These are phyloP conservation scores for Penicillium lividum DNA, from an alignment of 495 filamentous ascomycete species.

Conservation along the genomic window DNA sequence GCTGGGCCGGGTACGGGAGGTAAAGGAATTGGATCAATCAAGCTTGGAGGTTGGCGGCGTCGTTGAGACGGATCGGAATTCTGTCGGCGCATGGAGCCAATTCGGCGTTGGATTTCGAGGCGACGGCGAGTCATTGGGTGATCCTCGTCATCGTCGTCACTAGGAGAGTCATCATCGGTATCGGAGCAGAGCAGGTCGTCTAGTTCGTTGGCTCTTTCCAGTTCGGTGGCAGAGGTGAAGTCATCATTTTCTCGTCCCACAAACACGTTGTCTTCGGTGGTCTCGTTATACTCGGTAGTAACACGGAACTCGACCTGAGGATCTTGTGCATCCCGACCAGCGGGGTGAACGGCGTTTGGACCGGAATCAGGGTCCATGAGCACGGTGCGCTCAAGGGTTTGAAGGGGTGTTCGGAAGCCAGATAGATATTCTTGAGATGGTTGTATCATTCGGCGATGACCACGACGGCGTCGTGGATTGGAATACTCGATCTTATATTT, in stretches of 20 bases:
- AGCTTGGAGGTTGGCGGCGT: constrained; percentile 29
- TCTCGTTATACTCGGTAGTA: constrained; percentile 52
- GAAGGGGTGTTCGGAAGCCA: constrained; percentile 38
- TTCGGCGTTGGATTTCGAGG: constrained; percentile 29
- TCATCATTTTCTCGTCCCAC: constrained; percentile 31
- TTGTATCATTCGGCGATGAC: constrained; percentile 32
- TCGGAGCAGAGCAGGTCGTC: constrained; percentile 47
- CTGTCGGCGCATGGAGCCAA: constrained; percentile 27
- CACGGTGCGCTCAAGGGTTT: constrained; percentile 31
- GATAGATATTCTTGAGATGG: constrained; percentile 47
- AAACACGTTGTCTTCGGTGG: constrained; percentile 37
- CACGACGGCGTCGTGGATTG: constrained; percentile 29
- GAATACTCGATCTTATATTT: constrained; percentile 74
- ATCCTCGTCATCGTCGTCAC: constrained; percentile 35
- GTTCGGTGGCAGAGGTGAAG: constrained; percentile 24
- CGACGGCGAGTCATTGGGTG: constrained; percentile 28
- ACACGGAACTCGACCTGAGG: constrained; percentile 46
- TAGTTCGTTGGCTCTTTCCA: constrained; percentile 29
- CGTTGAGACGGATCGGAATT: constrained; percentile 21
- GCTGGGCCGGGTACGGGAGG: constrained; percentile 6
- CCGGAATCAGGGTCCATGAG: constrained; percentile 28
- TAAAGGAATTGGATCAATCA: constrained; percentile 28
- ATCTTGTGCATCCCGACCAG: constrained; percentile 20
- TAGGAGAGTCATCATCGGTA: constrained; percentile 57
- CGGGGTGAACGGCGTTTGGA: constrained; percentile 22